These are phyloP conservation scores for Solanum boliviense DNA, from an alignment of 257 asterid species.

Conservation along the genomic window DNA sequence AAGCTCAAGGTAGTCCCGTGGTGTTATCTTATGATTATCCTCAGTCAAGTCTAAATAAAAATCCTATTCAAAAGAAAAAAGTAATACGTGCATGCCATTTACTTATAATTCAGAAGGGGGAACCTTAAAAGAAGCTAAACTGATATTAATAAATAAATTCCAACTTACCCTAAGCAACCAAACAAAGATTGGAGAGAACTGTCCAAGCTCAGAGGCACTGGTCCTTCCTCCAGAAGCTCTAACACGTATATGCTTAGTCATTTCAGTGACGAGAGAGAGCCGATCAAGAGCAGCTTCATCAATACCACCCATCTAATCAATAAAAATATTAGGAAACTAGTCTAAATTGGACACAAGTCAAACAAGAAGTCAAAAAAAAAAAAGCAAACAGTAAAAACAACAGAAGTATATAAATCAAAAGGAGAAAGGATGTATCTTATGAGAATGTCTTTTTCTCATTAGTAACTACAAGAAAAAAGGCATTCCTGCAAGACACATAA, in stretches of 20 bases:
- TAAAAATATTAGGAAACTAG: neutral
- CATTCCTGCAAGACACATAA: neutral
- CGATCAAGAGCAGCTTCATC: constrained; percentile 99
- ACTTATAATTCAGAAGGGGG: neutral
- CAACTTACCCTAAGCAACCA: constrained; percentile 95
- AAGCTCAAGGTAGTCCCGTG: constrained; percentile 97
- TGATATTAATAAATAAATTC: neutral
- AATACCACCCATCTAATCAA: constrained; percentile 92
- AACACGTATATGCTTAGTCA: constrained; percentile 98
- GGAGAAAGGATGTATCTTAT: neutral
- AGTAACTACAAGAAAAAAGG: neutral
- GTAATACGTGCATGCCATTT: neutral
- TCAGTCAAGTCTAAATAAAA: constrained; percentile 83
- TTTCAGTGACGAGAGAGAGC: constrained; percentile 96
- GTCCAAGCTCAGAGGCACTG: constrained; percentile 88
- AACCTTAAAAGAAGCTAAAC: neutral
- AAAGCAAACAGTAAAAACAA: neutral
- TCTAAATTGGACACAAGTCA: neutral
- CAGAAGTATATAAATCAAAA: neutral
- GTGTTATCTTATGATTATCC: constrained; percentile 83
- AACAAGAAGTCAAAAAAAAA: neutral
- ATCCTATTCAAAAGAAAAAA: constrained; percentile 41
- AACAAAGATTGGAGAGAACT: constrained; percentile 89
- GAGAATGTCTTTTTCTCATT: neutral
- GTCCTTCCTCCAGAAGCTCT: constrained; percentile 84